phyloP scores from a whole-genome alignment of 305 asterid genomes.

The Fraxinus latifolia region DNA sequence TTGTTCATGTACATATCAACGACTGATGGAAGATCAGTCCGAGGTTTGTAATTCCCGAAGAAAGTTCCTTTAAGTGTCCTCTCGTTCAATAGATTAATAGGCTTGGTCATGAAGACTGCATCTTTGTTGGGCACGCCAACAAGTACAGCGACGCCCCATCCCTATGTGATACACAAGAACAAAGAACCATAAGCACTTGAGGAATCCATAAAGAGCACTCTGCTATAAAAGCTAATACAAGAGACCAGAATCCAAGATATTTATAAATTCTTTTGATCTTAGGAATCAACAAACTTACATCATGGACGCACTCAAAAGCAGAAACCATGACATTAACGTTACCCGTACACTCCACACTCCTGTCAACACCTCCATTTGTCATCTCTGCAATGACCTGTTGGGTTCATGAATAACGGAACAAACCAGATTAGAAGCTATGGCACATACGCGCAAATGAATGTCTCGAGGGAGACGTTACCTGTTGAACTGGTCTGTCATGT shows the following conservation, averaged over 20 bases:
- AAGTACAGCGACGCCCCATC: slow-evolving; percentile 68
- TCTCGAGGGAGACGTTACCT: slow-evolving; percentile 32
- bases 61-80: slow-evolving; percentile 61
- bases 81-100: slow-evolving; percentile 49
- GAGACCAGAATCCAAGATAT: neutral
- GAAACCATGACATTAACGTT: slow-evolving; percentile 56
- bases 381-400: slow-evolving; percentile 50
- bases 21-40: slow-evolving; percentile 46
- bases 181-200: neutral
- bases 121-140: slow-evolving; percentile 53
- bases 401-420: neutral
- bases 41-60: slow-evolving; percentile 58
- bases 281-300: slow-evolving; percentile 24
- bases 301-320: slow-evolving; percentile 67
- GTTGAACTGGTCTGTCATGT: slow-evolving; percentile 63
- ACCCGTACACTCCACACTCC: slow-evolving; percentile 59
- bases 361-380: slow-evolving; percentile 57
- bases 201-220: no score
- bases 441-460: neutral
- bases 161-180: slow-evolving; percentile 22
- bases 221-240: no score
- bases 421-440: neutral
- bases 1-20: slow-evolving; percentile 61
- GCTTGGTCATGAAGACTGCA: slow-evolving; percentile 47
- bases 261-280: neutral